Base-by-base conservation (phyloP, 768 basidiomycete species). In the Amylocystis lapponica region DNA sequence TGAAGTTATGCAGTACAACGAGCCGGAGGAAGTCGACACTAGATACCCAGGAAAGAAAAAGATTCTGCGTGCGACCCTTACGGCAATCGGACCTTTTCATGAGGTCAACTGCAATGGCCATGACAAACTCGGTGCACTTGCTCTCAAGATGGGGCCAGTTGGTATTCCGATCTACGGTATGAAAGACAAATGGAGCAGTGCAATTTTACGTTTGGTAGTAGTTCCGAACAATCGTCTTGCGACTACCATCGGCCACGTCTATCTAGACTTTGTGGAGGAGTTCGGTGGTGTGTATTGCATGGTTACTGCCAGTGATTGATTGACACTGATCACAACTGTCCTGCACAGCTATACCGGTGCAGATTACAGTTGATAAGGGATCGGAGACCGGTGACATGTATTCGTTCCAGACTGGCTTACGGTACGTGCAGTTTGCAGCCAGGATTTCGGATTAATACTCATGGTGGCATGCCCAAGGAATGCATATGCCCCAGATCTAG, bases 251-350 rank as follows among this genome's bases (percentile, higher is more conserved):
- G 64, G 56, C n/a, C 63, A 68, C 51, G 27, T 64, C 1, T 65
- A 51, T 41, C 54, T 66, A 22, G 66, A 68, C 44, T 51, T 66
- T 16, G 23, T 66, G n/a, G n/a, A n/a, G n/a, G n/a, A n/a, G n/a
- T n/a, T n/a, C n/a, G n/a, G n/a, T n/a, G n/a, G n/a, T n/a, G n/a
- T n/a, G 16, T 27, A 22, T 27, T 29, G 20, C 13, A 32, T 11
- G 39, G 11, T 26, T 29, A 27, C 33, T 21, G 19, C n/a, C n/a
- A n/a, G n/a, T n/a, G n/a, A n/a, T n/a, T n/a, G n/a, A n/a, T n/a
- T n/a, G n/a, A n/a, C n/a, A n/a, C n/a, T n/a, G n/a, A n/a, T n/a
- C n/a, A n/a, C n/a, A n/a, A n/a, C n/a, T n/a, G n/a, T n/a, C 25
- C 38, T 12, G 12, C 30, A 20, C 43, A 64, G 61, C 43, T 26